Evolutionary conservation across 257 asterid species (phyloP).

Genomic region (Anisodus acutangulus): DNA sequence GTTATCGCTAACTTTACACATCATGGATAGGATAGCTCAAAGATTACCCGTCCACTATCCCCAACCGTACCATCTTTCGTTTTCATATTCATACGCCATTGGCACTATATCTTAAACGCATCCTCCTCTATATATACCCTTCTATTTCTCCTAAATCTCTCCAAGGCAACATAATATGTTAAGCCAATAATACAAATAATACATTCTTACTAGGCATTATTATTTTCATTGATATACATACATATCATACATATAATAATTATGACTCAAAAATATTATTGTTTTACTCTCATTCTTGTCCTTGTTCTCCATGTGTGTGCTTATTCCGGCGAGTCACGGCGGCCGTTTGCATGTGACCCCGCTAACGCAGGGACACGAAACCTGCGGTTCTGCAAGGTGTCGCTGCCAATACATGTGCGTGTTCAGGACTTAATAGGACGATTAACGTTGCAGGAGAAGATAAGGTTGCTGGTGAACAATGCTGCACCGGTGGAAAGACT

Average conservation of each 20-base stretch:
- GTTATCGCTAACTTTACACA: neutral
- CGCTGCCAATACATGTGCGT: conserved; percentile 60
- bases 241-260: neutral
- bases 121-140: conserved; percentile 43
- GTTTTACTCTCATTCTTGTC: conserved; percentile 26
- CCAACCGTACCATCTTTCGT: neutral
- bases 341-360: conserved; percentile 81
- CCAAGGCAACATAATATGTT: conserved; percentile 27
- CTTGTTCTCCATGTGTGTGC: conserved; percentile 35
- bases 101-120: neutral
- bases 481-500: conserved; percentile 80
- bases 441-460: conserved; percentile 68
- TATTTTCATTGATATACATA: neutral
- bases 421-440: conserved; percentile 71
- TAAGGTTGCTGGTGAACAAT: conserved; percentile 67
- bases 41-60: neutral
- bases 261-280: conserved; percentile 23
- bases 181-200: neutral
- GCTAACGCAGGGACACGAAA: conserved; percentile 45
- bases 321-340: conserved; percentile 47
- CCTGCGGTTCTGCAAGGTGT: conserved; percentile 58
- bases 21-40: conserved; percentile 4
- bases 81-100: neutral
- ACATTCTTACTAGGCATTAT: neutral
- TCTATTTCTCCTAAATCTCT: conserved; percentile 21